These are phyloP conservation scores for Microbotryomycetes sp. DNA, from an alignment of 1,284 basidiomycete species.

Conservation along the genomic window DNA sequence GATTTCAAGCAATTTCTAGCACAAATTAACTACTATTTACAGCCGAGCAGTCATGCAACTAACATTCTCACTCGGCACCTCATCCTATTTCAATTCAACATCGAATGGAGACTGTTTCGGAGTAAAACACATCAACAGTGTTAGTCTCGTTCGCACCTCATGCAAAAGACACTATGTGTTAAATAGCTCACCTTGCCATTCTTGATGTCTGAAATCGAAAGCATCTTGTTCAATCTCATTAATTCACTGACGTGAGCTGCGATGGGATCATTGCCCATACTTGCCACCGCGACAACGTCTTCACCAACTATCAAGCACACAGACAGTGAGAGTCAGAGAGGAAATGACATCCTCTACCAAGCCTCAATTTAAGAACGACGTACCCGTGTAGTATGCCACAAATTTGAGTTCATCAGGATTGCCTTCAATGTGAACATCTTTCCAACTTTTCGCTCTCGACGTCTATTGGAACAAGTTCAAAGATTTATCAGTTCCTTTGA, in stretches of 20 bases:
- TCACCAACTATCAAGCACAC: conserved; percentile 74
- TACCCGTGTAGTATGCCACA: conserved; percentile 70
- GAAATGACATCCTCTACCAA: conserved; percentile 65
- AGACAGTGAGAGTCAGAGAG: conserved; percentile 71
- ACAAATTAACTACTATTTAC: too few relatives aligned
- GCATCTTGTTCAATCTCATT: conserved; percentile 72
- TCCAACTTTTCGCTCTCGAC: conserved; percentile 42
- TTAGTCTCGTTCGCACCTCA: not conserved
- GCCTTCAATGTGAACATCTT: conserved; percentile 71
- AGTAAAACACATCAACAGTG: too few relatives aligned
- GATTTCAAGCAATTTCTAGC: too few relatives aligned
- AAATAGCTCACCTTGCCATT: conserved; percentile 45
- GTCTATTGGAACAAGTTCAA: too few relatives aligned
- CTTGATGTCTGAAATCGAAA: conserved; percentile 65
- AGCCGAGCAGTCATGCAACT: not conserved
- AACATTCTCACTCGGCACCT: not conserved
- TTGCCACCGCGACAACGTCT: conserved; percentile 73
- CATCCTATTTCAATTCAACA: conserved; percentile 13
- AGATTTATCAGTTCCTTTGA: too few relatives aligned
- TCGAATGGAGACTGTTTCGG: conserved; percentile 15
- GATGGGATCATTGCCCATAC: conserved; percentile 51
- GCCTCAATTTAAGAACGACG: conserved; percentile 51
- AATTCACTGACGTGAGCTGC: conserved; percentile 76
- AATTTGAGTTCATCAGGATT: conserved; percentile 77
- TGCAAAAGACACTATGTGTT: not conserved